Percentiles rank a stretch among this genome's conserved stretches.
Evolutionary conservation across 768 basidiomycete genomes (phyloP).

Genomic region (Tricholoma sp.): DNA sequence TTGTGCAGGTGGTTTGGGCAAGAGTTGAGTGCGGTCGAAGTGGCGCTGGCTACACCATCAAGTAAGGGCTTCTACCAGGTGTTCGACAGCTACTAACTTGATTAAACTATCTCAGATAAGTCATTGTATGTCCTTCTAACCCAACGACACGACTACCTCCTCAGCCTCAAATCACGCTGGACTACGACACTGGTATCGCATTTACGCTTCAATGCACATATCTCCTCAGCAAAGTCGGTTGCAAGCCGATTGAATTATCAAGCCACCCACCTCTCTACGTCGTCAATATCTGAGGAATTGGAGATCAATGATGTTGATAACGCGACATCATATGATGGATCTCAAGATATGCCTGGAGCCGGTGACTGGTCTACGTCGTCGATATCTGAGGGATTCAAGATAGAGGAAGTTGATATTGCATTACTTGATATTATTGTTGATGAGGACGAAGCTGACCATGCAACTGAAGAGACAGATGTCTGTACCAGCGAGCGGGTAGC

Average conservation of each 20-base stretch:
- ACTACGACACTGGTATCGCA: not conserved
- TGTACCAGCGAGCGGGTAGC: not conserved
- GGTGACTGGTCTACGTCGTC: too few relatives aligned
- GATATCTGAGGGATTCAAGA: too few relatives aligned
- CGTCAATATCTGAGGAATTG: not conserved
- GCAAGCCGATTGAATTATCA: not conserved
- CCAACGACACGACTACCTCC: not conserved
- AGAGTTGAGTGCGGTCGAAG: not conserved
- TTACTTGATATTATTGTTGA: not conserved
- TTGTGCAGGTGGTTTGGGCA: constrained; percentile 4
- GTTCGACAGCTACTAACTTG: not conserved
- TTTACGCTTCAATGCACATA: not conserved
- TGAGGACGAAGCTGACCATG: not conserved
- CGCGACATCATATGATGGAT: not conserved
- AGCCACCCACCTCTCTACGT: not conserved
- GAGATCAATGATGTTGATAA: not conserved
- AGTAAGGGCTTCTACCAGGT: not conserved
- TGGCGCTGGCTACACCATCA: not conserved
- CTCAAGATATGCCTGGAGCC: not conserved
- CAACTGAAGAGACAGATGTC: not conserved
- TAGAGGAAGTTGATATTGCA: not conserved
- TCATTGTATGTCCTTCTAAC: constrained; percentile 1
- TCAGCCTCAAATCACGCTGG: not conserved
- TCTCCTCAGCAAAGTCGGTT: not conserved
- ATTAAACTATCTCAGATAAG: not conserved